Base-by-base conservation (phyloP, 495 filamentous ascomycete genomes). In the Glonium stellatum region DNA sequence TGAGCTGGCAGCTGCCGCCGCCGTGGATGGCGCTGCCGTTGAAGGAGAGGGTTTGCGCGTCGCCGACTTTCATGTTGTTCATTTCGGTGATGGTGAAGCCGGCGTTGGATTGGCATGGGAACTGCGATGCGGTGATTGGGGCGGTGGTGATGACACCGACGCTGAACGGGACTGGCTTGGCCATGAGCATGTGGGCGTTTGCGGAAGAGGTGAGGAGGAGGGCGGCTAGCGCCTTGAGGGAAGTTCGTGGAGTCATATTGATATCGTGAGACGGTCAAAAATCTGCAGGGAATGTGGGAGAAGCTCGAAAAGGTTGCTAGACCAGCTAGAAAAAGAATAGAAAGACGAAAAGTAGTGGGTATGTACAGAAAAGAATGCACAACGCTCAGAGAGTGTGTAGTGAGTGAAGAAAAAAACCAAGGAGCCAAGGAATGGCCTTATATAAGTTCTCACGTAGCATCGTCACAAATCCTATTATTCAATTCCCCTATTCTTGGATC, bases 1-100 rank as follows among this genome's bases (percentile, higher is more conserved):
- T 80, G 34, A 96, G 70, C 69, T 96, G 90, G 71, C 89, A 93
- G 5, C 87, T 89, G 3, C 90, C 90, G 42, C 90, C 90, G 27
- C 85, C 85, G 69, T 93, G 89, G 6, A 82, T 80, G 0, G 89
- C 90, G 11, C 69, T 67, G 0, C 85, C 85, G 0, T 69, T 75
- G 68, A 87, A 83, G 21, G 67, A 64, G 6, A 88, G 69, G 0
- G 64, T 56, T 61, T 84, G 81, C 0, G 64, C 65, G 0, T 77
- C 73, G 9, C 84, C 86, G n/a, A 84, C 68, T 0, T 69, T 60
- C 64, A 72, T 77, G 10, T 69, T 60, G 11, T 77, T 76, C 11
- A 74, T 70, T 4, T 54, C 62, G 60, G 79, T 79, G 57, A 72
- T 73, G 4, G 73, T 78, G 13, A 71, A 64, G 4, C 70, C 60